These are phyloP conservation scores for Pythium biforme DNA, from an alignment of 352 stramenopile species.

Conservation along the genomic window DNA sequence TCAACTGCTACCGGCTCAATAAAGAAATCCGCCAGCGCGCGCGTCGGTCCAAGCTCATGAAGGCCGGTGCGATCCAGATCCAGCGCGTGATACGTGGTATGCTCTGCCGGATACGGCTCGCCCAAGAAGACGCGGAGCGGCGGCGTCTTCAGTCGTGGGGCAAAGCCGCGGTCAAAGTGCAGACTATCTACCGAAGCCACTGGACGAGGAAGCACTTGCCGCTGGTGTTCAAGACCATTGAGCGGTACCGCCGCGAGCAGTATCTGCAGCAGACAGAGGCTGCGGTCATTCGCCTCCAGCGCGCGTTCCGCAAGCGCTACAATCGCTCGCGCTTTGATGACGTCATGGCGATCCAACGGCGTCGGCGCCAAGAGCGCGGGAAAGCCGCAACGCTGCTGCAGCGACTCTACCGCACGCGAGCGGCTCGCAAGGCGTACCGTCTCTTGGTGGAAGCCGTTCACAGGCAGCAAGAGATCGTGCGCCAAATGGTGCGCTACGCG, in stretches of 20 bases:
- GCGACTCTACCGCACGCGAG: constrained; percentile 56
- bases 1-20: constrained; percentile 45
- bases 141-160: constrained; percentile 38
- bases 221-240: constrained; percentile 59
- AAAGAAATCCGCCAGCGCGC: constrained; percentile 40
- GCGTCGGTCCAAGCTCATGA: constrained; percentile 30
- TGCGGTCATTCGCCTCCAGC: constrained; percentile 49
- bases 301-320: constrained; percentile 57
- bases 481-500: constrained; percentile 38
- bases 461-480: constrained; percentile 36
- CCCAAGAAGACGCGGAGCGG: constrained; percentile 30
- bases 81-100: constrained; percentile 58
- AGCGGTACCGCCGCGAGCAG: constrained; percentile 57
- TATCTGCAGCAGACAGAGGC: constrained; percentile 36
- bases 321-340: constrained; percentile 71
- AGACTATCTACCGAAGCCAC: constrained; percentile 61
- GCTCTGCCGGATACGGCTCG: constrained; percentile 39
- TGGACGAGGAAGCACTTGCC: constrained; percentile 50
- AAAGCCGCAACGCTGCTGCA: constrained; percentile 57
- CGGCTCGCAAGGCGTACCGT: constrained; percentile 50
- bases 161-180: constrained; percentile 46
- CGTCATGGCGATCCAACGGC: constrained; percentile 65
- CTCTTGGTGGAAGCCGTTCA: constrained; percentile 46
- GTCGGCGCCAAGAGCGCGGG: constrained; percentile 45
- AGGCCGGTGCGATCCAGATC: constrained; percentile 46